Evolutionary conservation across 257 asterid genomes (phyloP), one percentile per base, ranked within the genome.

Genomic region (Gardenia jasminoides): DNA sequence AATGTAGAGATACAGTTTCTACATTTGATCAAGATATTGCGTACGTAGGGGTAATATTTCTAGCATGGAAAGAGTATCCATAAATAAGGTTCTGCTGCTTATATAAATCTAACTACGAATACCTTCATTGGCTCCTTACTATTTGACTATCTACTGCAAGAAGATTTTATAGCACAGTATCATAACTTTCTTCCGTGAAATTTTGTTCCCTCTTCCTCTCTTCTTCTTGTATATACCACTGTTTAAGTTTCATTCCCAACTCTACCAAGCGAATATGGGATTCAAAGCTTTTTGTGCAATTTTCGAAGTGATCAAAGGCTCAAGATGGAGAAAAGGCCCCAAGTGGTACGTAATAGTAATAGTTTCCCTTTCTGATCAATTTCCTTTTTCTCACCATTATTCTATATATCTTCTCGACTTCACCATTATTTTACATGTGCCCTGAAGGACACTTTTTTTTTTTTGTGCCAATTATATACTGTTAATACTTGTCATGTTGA

Each of bases 251-350:
- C 56, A 12, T 48, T 48, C 13, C 56, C 72, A 39, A 19, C 12
- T 69, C 50, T 7, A 20, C 24, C 22, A 33, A 33, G 24, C 36
- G 7, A 67, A 75, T 31, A 82, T 80, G 84, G 75, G 64, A 28
- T 78, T 78, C 41, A 62, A 50, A 41, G 9, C 62, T 72, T 67
- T 85, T 48, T 9, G 72, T 67, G 26, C 26, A 31, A 46, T 82
- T 70, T 46, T 65, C 31, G 78, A 73, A 64, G 54, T 77, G 61
- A 79, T 80, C n/a, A 78, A 70, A 73, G 59, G 84, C 69, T 44
- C 73, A 41, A 85, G 67, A 74, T 82, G 83, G 86, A 80, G 83
- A 74, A 72, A 82, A 46, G 82, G 82, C 71, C 43, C 84, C 16
- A 80, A 80, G 59, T 85, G 88, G 88, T 85, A 36, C 41, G 41